Evolutionary conservation across 2,329 filamentous ascomycete genomes (phyloP).

Genomic region (Cercospora canescens): DNA sequence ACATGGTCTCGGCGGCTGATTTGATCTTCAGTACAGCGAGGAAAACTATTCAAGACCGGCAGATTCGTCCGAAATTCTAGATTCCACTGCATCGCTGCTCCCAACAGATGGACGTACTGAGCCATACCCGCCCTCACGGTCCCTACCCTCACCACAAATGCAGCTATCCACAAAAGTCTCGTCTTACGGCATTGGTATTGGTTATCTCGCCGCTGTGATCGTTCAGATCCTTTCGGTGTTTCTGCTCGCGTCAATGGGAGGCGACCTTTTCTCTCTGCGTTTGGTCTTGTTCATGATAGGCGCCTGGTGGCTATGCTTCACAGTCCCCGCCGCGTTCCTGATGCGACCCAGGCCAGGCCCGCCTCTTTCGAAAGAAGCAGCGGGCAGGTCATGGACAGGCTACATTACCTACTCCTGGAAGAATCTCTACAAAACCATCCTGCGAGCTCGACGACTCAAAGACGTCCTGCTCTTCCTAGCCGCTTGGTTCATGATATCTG

Average conservation of each 20-base stretch:
- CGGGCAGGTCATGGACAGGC: slow-evolving; percentile 56
- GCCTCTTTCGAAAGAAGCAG: slow-evolving; percentile 49
- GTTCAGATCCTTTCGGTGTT: slow-evolving; percentile 80
- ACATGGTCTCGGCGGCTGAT: not conserved
- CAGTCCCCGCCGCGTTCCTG: slow-evolving; percentile 84
- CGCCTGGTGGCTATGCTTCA: slow-evolving; percentile 90
- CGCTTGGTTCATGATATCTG: slow-evolving; percentile 92
- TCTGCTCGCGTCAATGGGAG: slow-evolving; percentile 70
- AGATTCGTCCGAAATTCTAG: not conserved
- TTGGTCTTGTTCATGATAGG: slow-evolving; percentile 86
- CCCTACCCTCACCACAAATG: slow-evolving; percentile 64
- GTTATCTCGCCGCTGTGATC: slow-evolving; percentile 83
- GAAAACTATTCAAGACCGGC: slow-evolving; percentile 6
- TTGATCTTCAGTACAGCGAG: slow-evolving; percentile 8
- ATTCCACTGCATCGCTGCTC: slow-evolving; percentile 20
- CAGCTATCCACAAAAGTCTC: slow-evolving; percentile 87
- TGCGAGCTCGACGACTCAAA: slow-evolving; percentile 68
- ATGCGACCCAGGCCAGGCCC: slow-evolving; percentile 86
- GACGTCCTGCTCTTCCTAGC: slow-evolving; percentile 78
- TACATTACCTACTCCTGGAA: slow-evolving; percentile 86
- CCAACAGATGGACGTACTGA: slow-evolving; percentile 21
- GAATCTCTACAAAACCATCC: slow-evolving; percentile 76
- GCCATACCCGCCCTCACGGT: slow-evolving; percentile 35
- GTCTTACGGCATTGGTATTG: slow-evolving; percentile 88
- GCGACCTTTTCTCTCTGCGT: slow-evolving; percentile 80